phyloP scores from a whole-genome alignment of 148 eudicot species.

The Chenopodium quinoa region DNA sequence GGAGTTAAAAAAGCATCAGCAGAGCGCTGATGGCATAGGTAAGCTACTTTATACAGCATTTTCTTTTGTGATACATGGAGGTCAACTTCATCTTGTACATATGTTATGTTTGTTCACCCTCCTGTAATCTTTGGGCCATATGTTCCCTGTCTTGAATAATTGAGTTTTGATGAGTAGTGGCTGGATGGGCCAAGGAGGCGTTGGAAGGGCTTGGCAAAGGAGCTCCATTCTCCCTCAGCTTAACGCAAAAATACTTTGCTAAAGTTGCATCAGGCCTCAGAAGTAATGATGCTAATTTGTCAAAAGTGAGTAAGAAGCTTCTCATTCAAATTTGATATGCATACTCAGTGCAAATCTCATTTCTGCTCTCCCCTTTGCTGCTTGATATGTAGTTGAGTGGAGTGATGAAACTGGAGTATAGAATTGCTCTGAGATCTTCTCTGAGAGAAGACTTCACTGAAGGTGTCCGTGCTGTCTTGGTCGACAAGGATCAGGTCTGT shows the following conservation, averaged over 20 bases:
- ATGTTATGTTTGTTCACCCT: not conserved
- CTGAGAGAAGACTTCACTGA: constrained; percentile 79
- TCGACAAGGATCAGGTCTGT: constrained; percentile 94
- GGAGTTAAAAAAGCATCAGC: constrained; percentile 61
- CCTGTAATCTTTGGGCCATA: not conserved
- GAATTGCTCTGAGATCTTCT: constrained; percentile 80
- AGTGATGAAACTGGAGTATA: constrained; percentile 91
- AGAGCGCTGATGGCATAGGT: constrained; percentile 38
- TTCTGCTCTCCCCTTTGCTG: constrained; percentile 15
- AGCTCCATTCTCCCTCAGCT: constrained; percentile 77
- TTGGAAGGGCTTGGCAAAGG: constrained; percentile 74
- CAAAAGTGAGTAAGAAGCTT: constrained; percentile 47
- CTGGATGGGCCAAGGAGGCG: constrained; percentile 92
- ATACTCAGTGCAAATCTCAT: not conserved
- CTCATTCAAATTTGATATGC: not conserved
- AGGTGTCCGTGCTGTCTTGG: constrained; percentile 92
- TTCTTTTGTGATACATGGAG: not conserved
- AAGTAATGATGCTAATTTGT: constrained; percentile 47
- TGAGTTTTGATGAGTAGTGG: constrained; percentile 39
- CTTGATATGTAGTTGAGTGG: constrained; percentile 51
- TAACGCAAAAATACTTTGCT: constrained; percentile 68
- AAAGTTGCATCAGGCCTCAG: constrained; percentile 70
- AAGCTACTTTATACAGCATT: constrained; percentile 4
- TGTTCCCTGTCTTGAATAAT: not conserved
- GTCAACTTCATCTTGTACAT: not conserved